Conservation (phyloP, 2,329 filamentous ascomycete species). For the Taxawa tesnikishii region DNA sequence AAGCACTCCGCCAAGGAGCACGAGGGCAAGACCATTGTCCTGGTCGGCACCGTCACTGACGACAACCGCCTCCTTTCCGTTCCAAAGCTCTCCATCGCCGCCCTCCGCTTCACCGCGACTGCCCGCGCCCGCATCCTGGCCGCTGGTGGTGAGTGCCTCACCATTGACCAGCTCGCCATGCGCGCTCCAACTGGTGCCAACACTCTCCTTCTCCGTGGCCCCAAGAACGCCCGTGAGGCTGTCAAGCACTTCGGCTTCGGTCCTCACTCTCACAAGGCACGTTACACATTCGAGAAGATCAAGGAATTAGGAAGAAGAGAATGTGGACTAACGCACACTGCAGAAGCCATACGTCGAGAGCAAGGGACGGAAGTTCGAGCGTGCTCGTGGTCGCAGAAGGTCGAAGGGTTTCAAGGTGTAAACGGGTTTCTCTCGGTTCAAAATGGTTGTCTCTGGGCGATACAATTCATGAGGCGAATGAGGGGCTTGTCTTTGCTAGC, state of each 20-base stretch:
- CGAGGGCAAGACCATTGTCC: conserved; percentile 73
- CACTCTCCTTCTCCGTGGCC: conserved; percentile 91
- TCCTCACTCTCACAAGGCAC: conserved; percentile 92
- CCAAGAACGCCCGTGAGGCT: conserved; percentile 96
- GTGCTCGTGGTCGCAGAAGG: conserved; percentile 94
- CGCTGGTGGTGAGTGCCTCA: conserved; percentile 89
- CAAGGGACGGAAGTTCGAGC: conserved; percentile 99
- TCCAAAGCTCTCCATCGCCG: conserved; percentile 88
- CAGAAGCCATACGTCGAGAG: conserved; percentile 94
- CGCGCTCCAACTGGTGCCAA: conserved; percentile 92
- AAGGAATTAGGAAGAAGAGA: neutral
- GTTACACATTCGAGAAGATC: conserved; percentile 15
- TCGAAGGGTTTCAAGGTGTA: conserved; percentile 99
- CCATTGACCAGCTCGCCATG: conserved; percentile 92
- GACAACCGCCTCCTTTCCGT: conserved; percentile 87
- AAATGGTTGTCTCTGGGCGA: conserved; percentile 8
- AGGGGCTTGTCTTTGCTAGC: conserved; percentile 9
- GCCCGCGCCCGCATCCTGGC: conserved; percentile 87
- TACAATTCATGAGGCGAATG: conserved; percentile 7
- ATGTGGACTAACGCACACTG: conserved; percentile 11
- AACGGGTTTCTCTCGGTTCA: conserved; percentile 22
- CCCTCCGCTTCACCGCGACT: conserved; percentile 91
- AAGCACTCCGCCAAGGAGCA: conserved; percentile 41
- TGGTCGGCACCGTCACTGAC: conserved; percentile 92
- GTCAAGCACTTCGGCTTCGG: conserved; percentile 99